A percentile compares a stretch with the other conserved stretches of the same genome.
These are phyloP conservation scores for Nemophila menziesii DNA, from an alignment of 257 asterid species.

Conservation along the genomic window DNA sequence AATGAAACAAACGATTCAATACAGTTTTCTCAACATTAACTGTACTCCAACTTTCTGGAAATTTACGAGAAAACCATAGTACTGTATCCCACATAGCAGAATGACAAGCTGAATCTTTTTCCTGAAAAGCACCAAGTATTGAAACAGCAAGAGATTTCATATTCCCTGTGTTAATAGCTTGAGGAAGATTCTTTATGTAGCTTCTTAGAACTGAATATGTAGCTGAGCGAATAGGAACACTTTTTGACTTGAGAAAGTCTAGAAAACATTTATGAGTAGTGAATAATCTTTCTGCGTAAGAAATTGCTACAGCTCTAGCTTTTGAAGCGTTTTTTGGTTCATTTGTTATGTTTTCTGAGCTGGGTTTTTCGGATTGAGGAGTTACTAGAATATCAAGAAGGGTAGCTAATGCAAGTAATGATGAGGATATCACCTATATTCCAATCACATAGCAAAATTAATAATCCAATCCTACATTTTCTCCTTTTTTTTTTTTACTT, in stretches of 20 bases:
- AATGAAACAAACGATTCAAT: slow-evolving; percentile 54
- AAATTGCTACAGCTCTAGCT: slow-evolving; percentile 55
- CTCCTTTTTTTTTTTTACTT: no score
- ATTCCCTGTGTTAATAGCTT: slow-evolving; percentile 55
- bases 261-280: slow-evolving; percentile 55
- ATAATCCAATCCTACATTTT: neutral
- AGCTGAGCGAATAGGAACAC: slow-evolving; percentile 73
- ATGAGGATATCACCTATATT: slow-evolving; percentile 73
- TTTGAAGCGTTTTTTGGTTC: slow-evolving; percentile 68
- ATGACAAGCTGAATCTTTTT: slow-evolving; percentile 74
- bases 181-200: slow-evolving; percentile 64
- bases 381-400: slow-evolving; percentile 64
- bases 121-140: slow-evolving; percentile 87
- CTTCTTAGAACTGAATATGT: slow-evolving; percentile 69
- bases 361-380: slow-evolving; percentile 35
- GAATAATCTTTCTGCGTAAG: slow-evolving; percentile 57
- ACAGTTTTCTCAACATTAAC: slow-evolving; percentile 68
- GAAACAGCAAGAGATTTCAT: slow-evolving; percentile 57
- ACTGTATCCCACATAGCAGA: slow-evolving; percentile 87
- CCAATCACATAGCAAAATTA: slow-evolving; percentile 10
- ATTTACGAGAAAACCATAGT: slow-evolving; percentile 44
- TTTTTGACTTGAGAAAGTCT: slow-evolving; percentile 69
- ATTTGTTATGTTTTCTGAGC: slow-evolving; percentile 37
- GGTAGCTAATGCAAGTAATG: slow-evolving; percentile 82
- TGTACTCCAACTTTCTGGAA: slow-evolving; percentile 68